Conservation (phyloP, 2,329 filamentous ascomycete species). For the Alternaria triticimaculans region DNA sequence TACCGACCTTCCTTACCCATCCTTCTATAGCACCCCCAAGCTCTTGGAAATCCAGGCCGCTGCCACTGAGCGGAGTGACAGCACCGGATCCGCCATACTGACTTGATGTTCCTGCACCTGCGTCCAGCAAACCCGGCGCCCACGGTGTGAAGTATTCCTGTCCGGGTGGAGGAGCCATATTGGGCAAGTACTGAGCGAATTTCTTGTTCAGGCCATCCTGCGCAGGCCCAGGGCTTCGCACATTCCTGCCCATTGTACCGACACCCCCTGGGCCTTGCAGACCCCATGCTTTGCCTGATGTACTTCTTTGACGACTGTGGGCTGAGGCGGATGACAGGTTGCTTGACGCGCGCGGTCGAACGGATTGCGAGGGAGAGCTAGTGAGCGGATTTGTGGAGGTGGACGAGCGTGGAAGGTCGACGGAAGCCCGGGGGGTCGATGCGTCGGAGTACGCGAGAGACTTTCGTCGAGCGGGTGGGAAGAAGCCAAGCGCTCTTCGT, state of each 20-base stretch:
- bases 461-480: constrained; percentile 89
- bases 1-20: constrained; percentile 85
- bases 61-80: constrained; percentile 36
- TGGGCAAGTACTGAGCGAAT: constrained; percentile 82
- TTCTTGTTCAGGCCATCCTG: constrained; percentile 84
- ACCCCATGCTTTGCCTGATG: constrained; percentile 54
- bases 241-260: constrained; percentile 75
- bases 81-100: constrained; percentile 40
- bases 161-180: constrained; percentile 67
- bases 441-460: constrained; percentile 69
- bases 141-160: constrained; percentile 59
- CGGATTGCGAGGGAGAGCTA: constrained; percentile 48
- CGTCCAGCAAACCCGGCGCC: constrained; percentile 45
- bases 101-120: constrained; percentile 34
- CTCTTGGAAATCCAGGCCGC: constrained; percentile 69
- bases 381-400: constrained; percentile 40
- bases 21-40: constrained; percentile 87
- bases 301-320: constrained; percentile 45
- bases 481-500: constrained; percentile 83
- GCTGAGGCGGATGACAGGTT: constrained; percentile 48
- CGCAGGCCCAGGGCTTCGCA: constrained; percentile 79
- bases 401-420: constrained; percentile 63
- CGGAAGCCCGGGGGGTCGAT: constrained; percentile 71
- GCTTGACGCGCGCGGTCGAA: constrained; percentile 46
- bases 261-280: constrained; percentile 88